A percentile compares a stretch with the other conserved stretches of the same genome.
These are phyloP conservation scores for Chlorophyllum brunneum DNA, from an alignment of 768 basidiomycete genomes.

Conservation along the genomic window DNA sequence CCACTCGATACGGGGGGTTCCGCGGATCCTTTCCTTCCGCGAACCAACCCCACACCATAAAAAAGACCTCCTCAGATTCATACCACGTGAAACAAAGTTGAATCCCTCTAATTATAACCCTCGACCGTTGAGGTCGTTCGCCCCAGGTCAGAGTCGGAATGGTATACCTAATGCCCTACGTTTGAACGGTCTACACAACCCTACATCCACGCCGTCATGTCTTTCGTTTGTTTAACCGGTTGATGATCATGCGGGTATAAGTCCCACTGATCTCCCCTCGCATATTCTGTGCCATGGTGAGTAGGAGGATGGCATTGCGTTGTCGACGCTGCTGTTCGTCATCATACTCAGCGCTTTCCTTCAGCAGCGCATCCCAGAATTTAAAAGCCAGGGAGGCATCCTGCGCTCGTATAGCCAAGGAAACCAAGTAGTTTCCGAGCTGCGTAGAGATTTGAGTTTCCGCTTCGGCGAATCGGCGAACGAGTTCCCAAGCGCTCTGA, in stretches of 20 bases:
- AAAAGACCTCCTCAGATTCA: conserved; percentile 9
- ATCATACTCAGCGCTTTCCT: conserved; percentile 40
- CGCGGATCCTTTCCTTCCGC: conserved; percentile 28
- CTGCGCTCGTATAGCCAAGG: conserved; percentile 42
- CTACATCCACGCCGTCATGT: conserved; percentile 22
- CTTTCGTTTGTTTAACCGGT: conserved; percentile 1
- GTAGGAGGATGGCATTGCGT: conserved; percentile 37
- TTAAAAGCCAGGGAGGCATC: conserved; percentile 51
- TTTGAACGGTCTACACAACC: conserved; percentile 5
- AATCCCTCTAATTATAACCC: conserved; percentile 11
- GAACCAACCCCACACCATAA: too few relatives aligned
- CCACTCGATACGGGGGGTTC: conserved; percentile 8
- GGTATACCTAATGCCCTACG: conserved; percentile 11
- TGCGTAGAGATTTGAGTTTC: conserved; percentile 38
- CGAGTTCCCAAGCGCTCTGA: conserved; percentile 35
- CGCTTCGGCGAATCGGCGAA: conserved; percentile 32
- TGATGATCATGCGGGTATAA: conserved; percentile 10
- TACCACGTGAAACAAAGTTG: conserved; percentile 24
- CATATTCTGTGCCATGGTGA: conserved; percentile 23
- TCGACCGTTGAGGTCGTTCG: too few relatives aligned
- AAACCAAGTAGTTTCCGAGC: conserved; percentile 49
- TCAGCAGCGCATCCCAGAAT: conserved; percentile 55
- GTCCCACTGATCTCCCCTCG: conserved; percentile 6
- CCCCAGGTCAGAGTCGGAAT: not conserved
- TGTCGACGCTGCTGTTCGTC: conserved; percentile 41